Conservation (phyloP, 2,329 filamentous ascomycete genomes). For the Sarocladiaceae sp. region DNA sequence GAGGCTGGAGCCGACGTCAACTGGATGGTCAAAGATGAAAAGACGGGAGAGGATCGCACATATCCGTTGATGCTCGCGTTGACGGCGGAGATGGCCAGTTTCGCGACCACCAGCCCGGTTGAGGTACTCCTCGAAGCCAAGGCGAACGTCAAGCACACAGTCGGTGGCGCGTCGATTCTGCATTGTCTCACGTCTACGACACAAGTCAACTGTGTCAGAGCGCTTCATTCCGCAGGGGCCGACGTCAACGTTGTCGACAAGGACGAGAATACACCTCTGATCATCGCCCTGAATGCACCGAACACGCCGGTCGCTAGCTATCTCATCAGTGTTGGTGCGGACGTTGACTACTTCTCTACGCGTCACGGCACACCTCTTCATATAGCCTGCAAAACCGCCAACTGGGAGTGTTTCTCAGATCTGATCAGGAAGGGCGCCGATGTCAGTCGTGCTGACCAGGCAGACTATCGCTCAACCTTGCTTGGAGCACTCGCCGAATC, state of each 20-base stretch:
- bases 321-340: not conserved
- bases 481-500: not conserved
- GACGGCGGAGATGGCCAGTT: not conserved
- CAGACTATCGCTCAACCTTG: not conserved
- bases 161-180: not conserved
- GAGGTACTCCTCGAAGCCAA: not conserved
- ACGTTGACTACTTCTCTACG: not conserved
- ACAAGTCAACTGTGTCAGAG: not conserved
- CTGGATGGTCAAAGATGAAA: not conserved
- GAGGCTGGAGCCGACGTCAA: conserved; percentile 9
- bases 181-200: not conserved
- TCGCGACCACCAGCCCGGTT: too few relatives aligned
- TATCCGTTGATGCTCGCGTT: not conserved
- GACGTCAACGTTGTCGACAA: not conserved
- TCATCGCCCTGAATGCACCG: not conserved
- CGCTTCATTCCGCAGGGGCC: not conserved
- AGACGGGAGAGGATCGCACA: not conserved
- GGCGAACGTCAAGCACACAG: not conserved
- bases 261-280: not conserved
- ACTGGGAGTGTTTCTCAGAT: not conserved
- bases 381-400: not conserved
- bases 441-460: not conserved
- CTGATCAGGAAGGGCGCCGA: not conserved
- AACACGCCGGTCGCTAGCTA: not conserved
- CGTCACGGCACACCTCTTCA: conserved; percentile 15